A percentile compares a stretch with the other conserved stretches of the same genome.
Evolutionary conservation across 306 rosid genomes (phyloP).

Genomic region (Trifolium repens): DNA sequence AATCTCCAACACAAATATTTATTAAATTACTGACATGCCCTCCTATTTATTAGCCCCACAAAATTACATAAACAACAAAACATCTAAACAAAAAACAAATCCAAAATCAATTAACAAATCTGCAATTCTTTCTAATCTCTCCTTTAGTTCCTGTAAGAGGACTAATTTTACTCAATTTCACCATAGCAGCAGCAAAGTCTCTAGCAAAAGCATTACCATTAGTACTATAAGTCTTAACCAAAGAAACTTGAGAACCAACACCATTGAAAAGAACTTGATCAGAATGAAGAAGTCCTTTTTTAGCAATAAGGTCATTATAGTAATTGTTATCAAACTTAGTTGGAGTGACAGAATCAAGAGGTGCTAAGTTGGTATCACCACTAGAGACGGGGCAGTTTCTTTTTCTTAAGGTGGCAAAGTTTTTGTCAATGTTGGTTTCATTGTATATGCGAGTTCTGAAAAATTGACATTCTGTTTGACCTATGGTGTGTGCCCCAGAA

Average conservation of each 20-base stretch:
- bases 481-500: conserved; percentile 79
- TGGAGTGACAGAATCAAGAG: conserved; percentile 53
- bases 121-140: conserved; percentile 71
- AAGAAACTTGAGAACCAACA: conserved; percentile 59
- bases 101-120: conserved; percentile 55
- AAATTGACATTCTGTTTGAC: conserved; percentile 53
- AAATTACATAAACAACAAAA: not conserved
- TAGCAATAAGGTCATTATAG: conserved; percentile 50
- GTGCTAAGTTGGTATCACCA: conserved; percentile 65
- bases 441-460: conserved; percentile 71
- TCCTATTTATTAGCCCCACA: not conserved
- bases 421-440: conserved; percentile 61
- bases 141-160: conserved; percentile 71
- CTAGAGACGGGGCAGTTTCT: conserved; percentile 59
- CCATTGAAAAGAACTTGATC: conserved; percentile 72
- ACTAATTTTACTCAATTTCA: conserved; percentile 62
- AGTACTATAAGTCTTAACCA: conserved; percentile 59
- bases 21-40: not conserved
- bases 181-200: conserved; percentile 78
- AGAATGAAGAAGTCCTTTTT: conserved; percentile 73
- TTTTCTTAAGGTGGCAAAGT: conserved; percentile 52
- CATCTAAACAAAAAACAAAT: no score
- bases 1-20: not conserved
- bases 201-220: conserved; percentile 38
- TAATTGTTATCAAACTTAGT: conserved; percentile 63